phyloP scores from a whole-genome alignment of 306 rosid genomes.

The Mimosa bimucronata region DNA sequence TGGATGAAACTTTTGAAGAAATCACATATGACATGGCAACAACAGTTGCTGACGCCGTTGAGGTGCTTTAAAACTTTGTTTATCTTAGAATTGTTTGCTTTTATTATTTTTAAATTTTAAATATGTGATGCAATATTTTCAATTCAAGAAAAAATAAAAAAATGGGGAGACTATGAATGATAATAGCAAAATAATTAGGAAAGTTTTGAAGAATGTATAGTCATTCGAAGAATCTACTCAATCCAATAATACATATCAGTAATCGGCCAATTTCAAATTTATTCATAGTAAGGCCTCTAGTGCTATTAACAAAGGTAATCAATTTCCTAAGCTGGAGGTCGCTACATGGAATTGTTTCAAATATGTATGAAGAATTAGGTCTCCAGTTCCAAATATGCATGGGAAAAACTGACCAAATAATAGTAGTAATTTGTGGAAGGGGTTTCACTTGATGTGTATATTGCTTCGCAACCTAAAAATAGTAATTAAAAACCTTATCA shows the following conservation, averaged over 20 bases:
- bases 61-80: conserved; percentile 56
- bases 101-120: conserved; percentile 24
- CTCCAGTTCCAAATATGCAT: too few relatives aligned
- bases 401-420: too few relatives aligned
- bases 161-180: background rate
- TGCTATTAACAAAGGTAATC: conserved; percentile 12
- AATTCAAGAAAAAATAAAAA: background rate
- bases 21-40: conserved; percentile 90
- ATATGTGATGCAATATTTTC: conserved; percentile 18
- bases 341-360: conserved; percentile 8
- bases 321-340: conserved; percentile 2
- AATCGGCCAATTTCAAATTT: conserved; percentile 17
- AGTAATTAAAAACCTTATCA: too few relatives aligned
- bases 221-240: background rate
- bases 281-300: conserved; percentile 13
- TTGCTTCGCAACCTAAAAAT: too few relatives aligned
- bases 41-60: conserved; percentile 92
- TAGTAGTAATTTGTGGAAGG: too few relatives aligned
- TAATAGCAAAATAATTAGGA: conserved; percentile 18
- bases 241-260: background rate
- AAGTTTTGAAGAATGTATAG: background rate
- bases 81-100: conserved; percentile 33
- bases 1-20: conserved; percentile 98
- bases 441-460: too few relatives aligned
- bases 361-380: background rate